Conservation (phyloP, 208 protist genomes). For the Tetramitus jugosus region DNA sequence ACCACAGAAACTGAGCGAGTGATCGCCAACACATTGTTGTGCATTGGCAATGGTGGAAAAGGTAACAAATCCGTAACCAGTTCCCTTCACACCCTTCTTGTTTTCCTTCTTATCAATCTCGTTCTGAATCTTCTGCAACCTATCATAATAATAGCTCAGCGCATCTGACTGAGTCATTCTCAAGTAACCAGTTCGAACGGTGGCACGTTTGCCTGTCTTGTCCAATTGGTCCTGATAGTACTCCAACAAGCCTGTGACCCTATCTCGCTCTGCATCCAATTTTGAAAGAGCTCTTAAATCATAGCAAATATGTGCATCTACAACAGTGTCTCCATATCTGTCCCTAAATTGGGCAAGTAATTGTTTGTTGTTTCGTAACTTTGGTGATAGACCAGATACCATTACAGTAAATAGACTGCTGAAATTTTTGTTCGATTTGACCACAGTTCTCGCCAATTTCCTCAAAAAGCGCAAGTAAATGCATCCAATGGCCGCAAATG, state of each 20-base stretch:
- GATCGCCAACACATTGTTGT: neutral
- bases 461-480: neutral
- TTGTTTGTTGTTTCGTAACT: neutral
- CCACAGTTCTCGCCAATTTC: neutral
- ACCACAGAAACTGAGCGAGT: neutral
- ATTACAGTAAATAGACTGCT: neutral
- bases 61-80: neutral
- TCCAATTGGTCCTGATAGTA: neutral
- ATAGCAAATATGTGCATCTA: conserved; percentile 1
- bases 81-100: neutral
- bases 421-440: conserved; percentile 2
- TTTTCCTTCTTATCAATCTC: neutral
- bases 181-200: neutral
- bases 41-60: neutral
- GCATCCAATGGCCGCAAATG: neutral
- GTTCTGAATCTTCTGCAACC: neutral
- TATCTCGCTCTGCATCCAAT: neutral
- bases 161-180: neutral
- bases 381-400: neutral
- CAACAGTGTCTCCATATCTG: neutral
- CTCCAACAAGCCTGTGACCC: no score
- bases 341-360: neutral
- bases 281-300: neutral
- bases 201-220: neutral
- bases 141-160: neutral